Percentiles rank a stretch among this genome's conserved stretches.
These are phyloP conservation scores for Melocanna baccifera DNA, from an alignment of 176 grass and related monocot species.

Conservation along the genomic window DNA sequence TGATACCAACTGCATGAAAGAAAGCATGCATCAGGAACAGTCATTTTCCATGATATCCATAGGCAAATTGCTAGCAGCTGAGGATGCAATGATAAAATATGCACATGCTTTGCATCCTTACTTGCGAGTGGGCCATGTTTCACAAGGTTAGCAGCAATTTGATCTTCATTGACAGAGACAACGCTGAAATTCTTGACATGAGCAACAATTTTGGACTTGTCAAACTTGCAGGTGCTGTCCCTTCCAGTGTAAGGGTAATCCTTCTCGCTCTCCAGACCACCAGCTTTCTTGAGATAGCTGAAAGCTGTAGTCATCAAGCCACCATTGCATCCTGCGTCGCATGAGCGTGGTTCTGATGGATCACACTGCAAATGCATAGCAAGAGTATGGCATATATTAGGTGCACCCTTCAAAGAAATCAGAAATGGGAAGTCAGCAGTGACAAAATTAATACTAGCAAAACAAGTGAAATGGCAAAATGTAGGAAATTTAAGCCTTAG, in stretches of 20 bases:
- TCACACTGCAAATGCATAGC: constrained; percentile 56
- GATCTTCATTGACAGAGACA: constrained; percentile 60
- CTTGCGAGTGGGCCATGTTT: constrained; percentile 82
- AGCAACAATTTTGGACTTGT: constrained; percentile 77
- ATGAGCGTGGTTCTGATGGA: constrained; percentile 54
- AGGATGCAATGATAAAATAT: neutral
- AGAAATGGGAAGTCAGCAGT: constrained; percentile 3
- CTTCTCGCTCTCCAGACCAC: constrained; percentile 63
- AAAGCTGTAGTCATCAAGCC: constrained; percentile 89
- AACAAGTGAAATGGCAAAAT: neutral
- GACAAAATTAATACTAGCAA: neutral
- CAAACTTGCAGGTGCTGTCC: constrained; percentile 58
- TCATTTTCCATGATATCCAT: neutral
- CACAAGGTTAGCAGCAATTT: constrained; percentile 77
- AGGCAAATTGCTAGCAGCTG: neutral
- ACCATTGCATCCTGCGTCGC: constrained; percentile 77
- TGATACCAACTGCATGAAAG: constrained; percentile 68
- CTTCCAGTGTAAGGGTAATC: constrained; percentile 67
- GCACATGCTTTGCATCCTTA: constrained; percentile 34
- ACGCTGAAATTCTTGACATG: constrained; percentile 71
- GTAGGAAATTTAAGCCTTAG: neutral
- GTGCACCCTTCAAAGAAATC: neutral
- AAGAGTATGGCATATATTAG: constrained; percentile 3
- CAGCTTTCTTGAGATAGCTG: constrained; percentile 59
- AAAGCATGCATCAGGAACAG: constrained; percentile 17